These are phyloP conservation scores for Leccinum uliginosum DNA, from an alignment of 768 basidiomycete genomes.

Conservation along the genomic window DNA sequence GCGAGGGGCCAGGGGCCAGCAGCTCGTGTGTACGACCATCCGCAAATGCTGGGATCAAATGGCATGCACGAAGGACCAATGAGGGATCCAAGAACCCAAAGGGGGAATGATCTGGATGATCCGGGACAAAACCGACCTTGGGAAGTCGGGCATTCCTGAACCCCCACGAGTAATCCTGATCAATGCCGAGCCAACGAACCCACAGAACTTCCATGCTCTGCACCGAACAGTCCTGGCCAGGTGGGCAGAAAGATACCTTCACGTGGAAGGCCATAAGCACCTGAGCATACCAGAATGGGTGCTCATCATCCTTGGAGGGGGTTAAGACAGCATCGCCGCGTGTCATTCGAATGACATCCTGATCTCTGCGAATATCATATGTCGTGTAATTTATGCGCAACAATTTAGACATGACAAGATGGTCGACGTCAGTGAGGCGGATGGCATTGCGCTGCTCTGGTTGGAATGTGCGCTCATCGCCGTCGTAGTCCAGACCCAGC, in stretches of 20 bases:
- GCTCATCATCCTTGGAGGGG: neutral
- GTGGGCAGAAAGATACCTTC: neutral
- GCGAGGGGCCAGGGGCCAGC: neutral
- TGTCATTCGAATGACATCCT: slow-evolving; percentile 3
- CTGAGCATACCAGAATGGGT: neutral
- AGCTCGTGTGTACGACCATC: neutral
- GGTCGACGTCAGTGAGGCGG: too few species aligned
- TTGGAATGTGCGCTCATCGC: too few species aligned
- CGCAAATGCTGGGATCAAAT: neutral
- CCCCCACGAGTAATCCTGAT: neutral
- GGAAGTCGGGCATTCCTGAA: neutral
- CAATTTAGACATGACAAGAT: too few species aligned
- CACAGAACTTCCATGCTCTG: neutral
- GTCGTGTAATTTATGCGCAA: slow-evolving; percentile 20
- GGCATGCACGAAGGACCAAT: neutral
- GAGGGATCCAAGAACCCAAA: slow-evolving; percentile 1
- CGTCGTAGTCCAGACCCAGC: too few species aligned
- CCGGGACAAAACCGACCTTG: neutral
- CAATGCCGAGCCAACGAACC: neutral
- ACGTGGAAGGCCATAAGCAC: neutral
- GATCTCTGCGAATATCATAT: slow-evolving; percentile 13
- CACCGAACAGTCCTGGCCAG: too few species aligned
- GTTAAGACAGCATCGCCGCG: slow-evolving; percentile 7
- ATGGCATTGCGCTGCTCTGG: too few species aligned
- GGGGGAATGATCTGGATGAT: neutral